These are phyloP conservation scores for Ammopiptanthus mongolicus DNA, from an alignment of 306 rosid species.

Conservation along the genomic window DNA sequence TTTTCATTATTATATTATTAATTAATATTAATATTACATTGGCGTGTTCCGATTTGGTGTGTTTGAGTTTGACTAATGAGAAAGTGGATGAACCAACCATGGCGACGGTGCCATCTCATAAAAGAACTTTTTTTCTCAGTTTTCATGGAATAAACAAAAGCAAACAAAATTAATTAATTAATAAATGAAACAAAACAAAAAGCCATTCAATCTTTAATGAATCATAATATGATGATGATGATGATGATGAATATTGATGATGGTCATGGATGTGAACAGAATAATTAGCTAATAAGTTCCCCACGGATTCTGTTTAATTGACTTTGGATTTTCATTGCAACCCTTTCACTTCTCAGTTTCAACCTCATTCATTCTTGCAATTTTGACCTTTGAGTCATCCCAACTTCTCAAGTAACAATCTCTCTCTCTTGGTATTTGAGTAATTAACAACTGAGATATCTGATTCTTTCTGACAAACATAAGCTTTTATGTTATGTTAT, in stretches of 20 bases:
- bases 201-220: not conserved
- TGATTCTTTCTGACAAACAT: not conserved
- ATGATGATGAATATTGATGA: not conserved
- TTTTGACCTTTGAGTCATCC: slow-evolving; percentile 12
- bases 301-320: slow-evolving; percentile 31
- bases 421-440: not conserved
- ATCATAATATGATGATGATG: too few relatives aligned
- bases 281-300: slow-evolving; percentile 18
- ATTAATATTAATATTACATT: not conserved
- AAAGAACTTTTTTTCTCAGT: slow-evolving; percentile 7
- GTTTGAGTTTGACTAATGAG: slow-evolving; percentile 30
- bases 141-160: not conserved
- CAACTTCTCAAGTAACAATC: slow-evolving; percentile 20
- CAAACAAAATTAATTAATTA: not conserved
- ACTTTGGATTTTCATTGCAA: slow-evolving; percentile 18
- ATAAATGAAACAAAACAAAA: not conserved
- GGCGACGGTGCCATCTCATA: slow-evolving; percentile 15
- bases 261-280: not conserved
- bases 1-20: not conserved
- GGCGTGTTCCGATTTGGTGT: slow-evolving; percentile 20
- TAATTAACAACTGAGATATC: not conserved
- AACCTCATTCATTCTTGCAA: not conserved
- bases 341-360: not conserved
- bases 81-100: slow-evolving; percentile 28
- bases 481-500: not conserved